phyloP scores from a whole-genome alignment of 75 land plant species.

The Sequoiadendron giganteum region DNA sequence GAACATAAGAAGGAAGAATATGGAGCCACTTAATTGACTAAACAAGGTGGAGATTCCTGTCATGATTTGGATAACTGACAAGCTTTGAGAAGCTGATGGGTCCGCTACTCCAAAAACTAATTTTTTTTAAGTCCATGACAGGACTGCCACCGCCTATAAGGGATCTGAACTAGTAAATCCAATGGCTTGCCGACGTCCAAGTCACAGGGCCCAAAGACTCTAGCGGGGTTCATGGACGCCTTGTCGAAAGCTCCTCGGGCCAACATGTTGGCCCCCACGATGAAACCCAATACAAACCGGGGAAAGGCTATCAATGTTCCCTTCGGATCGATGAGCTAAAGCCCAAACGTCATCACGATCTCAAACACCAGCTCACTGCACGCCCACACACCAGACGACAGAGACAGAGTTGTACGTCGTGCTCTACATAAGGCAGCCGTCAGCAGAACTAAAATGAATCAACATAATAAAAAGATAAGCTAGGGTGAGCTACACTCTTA shows the following conservation, averaged over 20 bases:
- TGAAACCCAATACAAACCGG: slow-evolving; percentile 51
- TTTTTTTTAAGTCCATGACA: slow-evolving; percentile 41
- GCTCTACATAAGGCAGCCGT: background rate
- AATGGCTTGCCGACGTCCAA: slow-evolving; percentile 56
- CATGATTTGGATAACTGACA: no score
- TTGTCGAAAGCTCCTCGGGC: slow-evolving; percentile 59
- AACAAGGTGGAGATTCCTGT: no score
- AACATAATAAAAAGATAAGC: no score
- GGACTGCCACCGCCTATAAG: slow-evolving; percentile 61
- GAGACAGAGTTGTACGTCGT: slow-evolving; percentile 8
- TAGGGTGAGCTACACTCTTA: no score
- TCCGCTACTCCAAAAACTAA: no score
- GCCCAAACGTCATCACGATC: slow-evolving; percentile 53
- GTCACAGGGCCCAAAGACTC: slow-evolving; percentile 63
- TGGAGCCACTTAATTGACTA: no score
- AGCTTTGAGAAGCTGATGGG: no score
- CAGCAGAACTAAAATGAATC: no score
- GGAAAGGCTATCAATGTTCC: slow-evolving; percentile 38
- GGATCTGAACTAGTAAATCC: slow-evolving; percentile 79
- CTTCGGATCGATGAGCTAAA: slow-evolving; percentile 54
- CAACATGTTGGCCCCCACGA: slow-evolving; percentile 56
- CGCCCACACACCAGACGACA: slow-evolving; percentile 30
- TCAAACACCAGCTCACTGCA: slow-evolving; percentile 42
- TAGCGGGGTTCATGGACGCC: slow-evolving; percentile 64
- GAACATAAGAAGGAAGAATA: no score